phyloP scores from a whole-genome alignment of 2,329 filamentous ascomycete genomes.

The Penicillium sp. region DNA sequence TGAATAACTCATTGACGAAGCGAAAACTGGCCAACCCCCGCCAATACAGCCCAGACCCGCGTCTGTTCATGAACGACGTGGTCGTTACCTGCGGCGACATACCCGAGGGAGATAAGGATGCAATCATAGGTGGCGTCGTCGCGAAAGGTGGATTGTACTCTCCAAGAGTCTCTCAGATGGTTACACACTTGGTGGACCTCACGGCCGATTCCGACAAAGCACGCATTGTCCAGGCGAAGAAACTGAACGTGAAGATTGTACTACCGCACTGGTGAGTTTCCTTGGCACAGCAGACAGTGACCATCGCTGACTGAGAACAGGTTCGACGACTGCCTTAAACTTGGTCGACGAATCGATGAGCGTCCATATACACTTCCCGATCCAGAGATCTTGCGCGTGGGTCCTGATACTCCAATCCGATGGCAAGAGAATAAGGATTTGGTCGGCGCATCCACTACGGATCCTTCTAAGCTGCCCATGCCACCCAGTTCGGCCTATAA shows the following conservation, averaged over 20 bases:
- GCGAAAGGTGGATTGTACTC: conserved; percentile 85
- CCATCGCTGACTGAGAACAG: conserved; percentile 43
- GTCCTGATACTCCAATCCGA: conserved; percentile 55
- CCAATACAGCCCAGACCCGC: conserved; percentile 85
- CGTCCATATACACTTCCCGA: conserved; percentile 80
- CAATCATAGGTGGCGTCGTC: conserved; percentile 83
- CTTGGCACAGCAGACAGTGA: neutral
- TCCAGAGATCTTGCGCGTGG: conserved; percentile 70
- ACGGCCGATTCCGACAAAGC: conserved; percentile 68
- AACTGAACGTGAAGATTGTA: conserved; percentile 74
- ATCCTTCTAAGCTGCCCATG: conserved; percentile 41
- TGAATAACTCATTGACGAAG: conserved; percentile 66
- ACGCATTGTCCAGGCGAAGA: conserved; percentile 58
- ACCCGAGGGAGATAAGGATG: conserved; percentile 81
- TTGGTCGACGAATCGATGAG: conserved; percentile 89
- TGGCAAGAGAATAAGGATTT: conserved; percentile 61
- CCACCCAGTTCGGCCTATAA: conserved; percentile 25
- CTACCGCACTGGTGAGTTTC: conserved; percentile 77
- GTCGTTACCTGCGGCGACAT: conserved; percentile 80
- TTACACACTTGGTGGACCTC: conserved; percentile 86
- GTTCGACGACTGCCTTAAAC: conserved; percentile 95
- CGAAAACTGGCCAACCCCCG: conserved; percentile 72
- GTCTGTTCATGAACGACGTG: conserved; percentile 84
- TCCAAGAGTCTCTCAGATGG: conserved; percentile 65
- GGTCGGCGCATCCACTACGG: conserved; percentile 61